These are phyloP conservation scores for Ophiosphaerella narmari DNA, from an alignment of 2,329 filamentous ascomycete genomes.

Conservation along the genomic window DNA sequence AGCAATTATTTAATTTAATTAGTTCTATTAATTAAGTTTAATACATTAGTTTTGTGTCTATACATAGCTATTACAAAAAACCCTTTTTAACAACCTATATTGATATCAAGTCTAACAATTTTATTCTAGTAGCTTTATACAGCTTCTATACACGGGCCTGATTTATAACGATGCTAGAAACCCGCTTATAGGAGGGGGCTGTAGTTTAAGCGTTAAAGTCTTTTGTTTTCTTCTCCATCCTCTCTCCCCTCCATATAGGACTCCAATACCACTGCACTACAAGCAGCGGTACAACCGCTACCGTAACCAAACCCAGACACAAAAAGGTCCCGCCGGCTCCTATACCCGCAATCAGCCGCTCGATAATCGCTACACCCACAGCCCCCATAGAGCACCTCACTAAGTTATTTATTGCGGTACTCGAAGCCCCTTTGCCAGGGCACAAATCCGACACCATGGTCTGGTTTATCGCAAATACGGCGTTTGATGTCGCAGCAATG, in stretches of 20 bases:
- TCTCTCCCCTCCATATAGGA: not conserved
- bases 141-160: too few relatives aligned
- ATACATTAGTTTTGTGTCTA: too few relatives aligned
- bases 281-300: not conserved
- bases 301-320: slow-evolving; percentile 10
- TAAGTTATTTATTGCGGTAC: slow-evolving; percentile 67
- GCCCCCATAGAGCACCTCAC: slow-evolving; percentile 66
- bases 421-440: slow-evolving; percentile 64
- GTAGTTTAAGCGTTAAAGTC: too few relatives aligned
- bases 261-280: not conserved
- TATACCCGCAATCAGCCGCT: slow-evolving; percentile 61
- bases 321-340: slow-evolving; percentile 60
- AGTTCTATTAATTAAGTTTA: too few relatives aligned
- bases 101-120: too few relatives aligned
- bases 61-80: too few relatives aligned
- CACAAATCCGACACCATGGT: slow-evolving; percentile 68
- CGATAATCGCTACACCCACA: slow-evolving; percentile 62
- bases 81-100: too few relatives aligned
- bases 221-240: not conserved
- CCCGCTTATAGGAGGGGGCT: too few relatives aligned
- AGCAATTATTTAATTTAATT: too few relatives aligned
- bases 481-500: slow-evolving; percentile 42
- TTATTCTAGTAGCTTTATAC: too few relatives aligned
- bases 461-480: slow-evolving; percentile 59
- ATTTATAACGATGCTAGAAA: too few relatives aligned